Conservation (phyloP, 225 moss, liverwort and hornwort species). For the Pleurozium schreberi region DNA sequence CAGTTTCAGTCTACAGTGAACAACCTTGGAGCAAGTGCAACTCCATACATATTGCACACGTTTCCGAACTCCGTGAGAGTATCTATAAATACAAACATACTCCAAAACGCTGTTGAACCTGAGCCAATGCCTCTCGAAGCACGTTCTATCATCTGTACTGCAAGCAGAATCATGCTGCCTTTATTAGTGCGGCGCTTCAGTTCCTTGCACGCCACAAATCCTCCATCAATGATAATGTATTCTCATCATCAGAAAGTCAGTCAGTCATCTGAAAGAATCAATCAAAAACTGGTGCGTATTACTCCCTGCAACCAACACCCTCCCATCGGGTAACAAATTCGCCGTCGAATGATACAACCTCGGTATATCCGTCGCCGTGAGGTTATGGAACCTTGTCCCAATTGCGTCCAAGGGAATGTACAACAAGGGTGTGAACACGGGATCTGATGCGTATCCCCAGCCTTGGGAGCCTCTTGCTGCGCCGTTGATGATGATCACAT, state of each 20-base stretch:
- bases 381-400: slow-evolving; percentile 19
- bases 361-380: slow-evolving; percentile 1
- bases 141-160: background rate
- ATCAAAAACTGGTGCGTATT: slow-evolving; percentile 31
- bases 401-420: background rate
- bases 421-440: slow-evolving; percentile 18
- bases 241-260: no score
- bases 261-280: background rate
- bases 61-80: background rate
- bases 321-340: slow-evolving; percentile 31
- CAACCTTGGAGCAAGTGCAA: background rate
- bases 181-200: background rate
- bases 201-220: background rate
- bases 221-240: background rate
- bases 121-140: background rate
- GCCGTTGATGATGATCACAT: slow-evolving; percentile 49
- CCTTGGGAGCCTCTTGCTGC: slow-evolving; percentile 38
- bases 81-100: background rate
- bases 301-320: slow-evolving; percentile 33
- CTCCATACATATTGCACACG: background rate
- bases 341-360: slow-evolving; percentile 41
- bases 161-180: background rate
- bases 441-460: slow-evolving; percentile 34
- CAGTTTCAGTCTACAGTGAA: background rate
- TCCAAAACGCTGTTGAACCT: background rate